phyloP scores from a whole-genome alignment of 2,329 filamentous ascomycete species.

The Zarea fungicola region DNA sequence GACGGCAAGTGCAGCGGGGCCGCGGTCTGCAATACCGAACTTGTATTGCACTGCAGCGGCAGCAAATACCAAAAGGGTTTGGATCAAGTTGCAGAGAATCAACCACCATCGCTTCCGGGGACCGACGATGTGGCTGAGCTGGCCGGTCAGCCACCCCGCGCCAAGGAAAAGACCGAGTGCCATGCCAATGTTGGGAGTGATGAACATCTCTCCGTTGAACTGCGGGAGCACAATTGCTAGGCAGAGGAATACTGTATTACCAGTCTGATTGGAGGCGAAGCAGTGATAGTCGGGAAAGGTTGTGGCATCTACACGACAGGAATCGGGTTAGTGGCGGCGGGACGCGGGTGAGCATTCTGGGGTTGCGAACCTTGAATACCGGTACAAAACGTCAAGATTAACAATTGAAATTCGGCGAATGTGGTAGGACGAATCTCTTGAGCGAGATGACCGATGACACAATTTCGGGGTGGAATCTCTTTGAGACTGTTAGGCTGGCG shows the following conservation, averaged over 20 bases:
- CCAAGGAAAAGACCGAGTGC: slow-evolving; percentile 52
- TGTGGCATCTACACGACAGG: slow-evolving; percentile 41
- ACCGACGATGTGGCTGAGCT: slow-evolving; percentile 49
- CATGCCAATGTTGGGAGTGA: slow-evolving; percentile 48
- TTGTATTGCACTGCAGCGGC: slow-evolving; percentile 45
- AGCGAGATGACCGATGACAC: slow-evolving; percentile 17
- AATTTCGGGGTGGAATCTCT: neutral
- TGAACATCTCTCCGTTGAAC: slow-evolving; percentile 43
- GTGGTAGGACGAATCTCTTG: slow-evolving; percentile 32
- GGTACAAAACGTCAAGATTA: slow-evolving; percentile 45
- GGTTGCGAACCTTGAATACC: slow-evolving; percentile 41
- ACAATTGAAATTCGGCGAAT: slow-evolving; percentile 41
- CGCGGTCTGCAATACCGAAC: slow-evolving; percentile 31
- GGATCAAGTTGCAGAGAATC: slow-evolving; percentile 47
- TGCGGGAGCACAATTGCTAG: slow-evolving; percentile 46
- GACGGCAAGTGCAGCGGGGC: slow-evolving; percentile 36
- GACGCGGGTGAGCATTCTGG: too few species aligned
- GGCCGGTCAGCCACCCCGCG: slow-evolving; percentile 51
- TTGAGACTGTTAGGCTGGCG: neutral
- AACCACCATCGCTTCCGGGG: slow-evolving; percentile 49
- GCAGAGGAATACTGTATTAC: slow-evolving; percentile 57
- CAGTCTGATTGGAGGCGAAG: slow-evolving; percentile 61
- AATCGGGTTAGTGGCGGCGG: neutral
- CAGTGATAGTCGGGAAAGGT: slow-evolving; percentile 57
- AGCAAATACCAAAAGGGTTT: slow-evolving; percentile 48